phyloP scores from a whole-genome alignment of 2,329 filamentous ascomycete species.

The Penicillium expansum region DNA sequence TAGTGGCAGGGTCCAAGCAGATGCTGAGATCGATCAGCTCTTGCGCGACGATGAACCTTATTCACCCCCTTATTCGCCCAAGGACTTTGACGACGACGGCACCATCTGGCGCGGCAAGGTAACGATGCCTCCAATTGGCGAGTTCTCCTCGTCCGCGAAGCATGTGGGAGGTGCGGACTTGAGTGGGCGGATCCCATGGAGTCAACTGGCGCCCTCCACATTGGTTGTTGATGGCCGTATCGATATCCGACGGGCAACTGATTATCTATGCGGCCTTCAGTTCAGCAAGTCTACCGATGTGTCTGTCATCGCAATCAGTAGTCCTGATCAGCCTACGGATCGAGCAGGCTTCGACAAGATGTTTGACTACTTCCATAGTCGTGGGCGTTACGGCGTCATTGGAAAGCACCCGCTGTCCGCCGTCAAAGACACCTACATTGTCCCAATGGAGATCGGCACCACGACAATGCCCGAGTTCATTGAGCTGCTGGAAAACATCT shows the following conservation, averaged over 20 bases:
- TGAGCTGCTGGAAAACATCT: slow-evolving; percentile 80
- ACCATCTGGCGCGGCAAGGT: slow-evolving; percentile 76
- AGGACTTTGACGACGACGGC: slow-evolving; percentile 67
- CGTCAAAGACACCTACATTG: slow-evolving; percentile 86
- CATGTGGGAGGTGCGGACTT: slow-evolving; percentile 84
- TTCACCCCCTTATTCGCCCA: slow-evolving; percentile 79
- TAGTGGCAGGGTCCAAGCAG: slow-evolving; percentile 56
- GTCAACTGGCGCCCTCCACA: slow-evolving; percentile 66
- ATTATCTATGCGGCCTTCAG: slow-evolving; percentile 84
- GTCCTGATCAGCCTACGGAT: slow-evolving; percentile 58
- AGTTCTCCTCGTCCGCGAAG: slow-evolving; percentile 73
- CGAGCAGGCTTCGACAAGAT: slow-evolving; percentile 67
- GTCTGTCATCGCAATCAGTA: slow-evolving; percentile 69
- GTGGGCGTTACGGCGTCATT: slow-evolving; percentile 83
- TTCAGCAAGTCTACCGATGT: slow-evolving; percentile 82
- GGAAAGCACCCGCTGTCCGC: slow-evolving; percentile 70
- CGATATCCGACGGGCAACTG: slow-evolving; percentile 75
- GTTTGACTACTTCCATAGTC: slow-evolving; percentile 81
- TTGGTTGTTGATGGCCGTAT: slow-evolving; percentile 68
- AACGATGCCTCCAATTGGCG: slow-evolving; percentile 72
- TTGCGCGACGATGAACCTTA: slow-evolving; percentile 78
- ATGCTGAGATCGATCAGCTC: slow-evolving; percentile 86
- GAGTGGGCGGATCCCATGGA: slow-evolving; percentile 65
- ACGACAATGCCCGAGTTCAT: slow-evolving; percentile 76
- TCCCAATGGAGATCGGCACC: slow-evolving; percentile 74